Conservation (phyloP, 2,329 filamentous ascomycete species). For the Alternaria panax region DNA sequence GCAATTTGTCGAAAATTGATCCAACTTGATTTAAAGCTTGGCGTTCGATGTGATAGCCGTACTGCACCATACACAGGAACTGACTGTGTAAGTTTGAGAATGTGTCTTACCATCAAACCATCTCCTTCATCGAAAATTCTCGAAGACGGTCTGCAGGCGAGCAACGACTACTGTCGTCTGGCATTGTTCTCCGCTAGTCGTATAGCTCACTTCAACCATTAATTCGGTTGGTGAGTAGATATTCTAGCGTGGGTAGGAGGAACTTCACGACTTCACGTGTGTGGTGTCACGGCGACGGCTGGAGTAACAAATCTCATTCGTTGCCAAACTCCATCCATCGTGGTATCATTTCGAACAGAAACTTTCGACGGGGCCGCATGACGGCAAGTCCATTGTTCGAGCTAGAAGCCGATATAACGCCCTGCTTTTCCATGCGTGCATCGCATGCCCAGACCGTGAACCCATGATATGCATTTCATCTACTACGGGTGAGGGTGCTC, state of each 20-base stretch:
- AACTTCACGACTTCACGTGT: slow-evolving; percentile 29
- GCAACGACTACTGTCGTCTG: slow-evolving; percentile 62
- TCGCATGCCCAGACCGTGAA: slow-evolving; percentile 46
- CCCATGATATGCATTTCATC: slow-evolving; percentile 51
- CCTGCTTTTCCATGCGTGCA: slow-evolving; percentile 47
- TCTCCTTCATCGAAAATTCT: slow-evolving; percentile 68
- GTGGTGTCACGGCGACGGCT: slow-evolving; percentile 31
- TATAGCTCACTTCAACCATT: slow-evolving; percentile 86
- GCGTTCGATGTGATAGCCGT: background rate
- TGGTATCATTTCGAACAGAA: slow-evolving; percentile 44
- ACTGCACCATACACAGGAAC: background rate
- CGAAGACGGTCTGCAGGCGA: slow-evolving; percentile 83
- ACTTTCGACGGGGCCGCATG: slow-evolving; percentile 43
- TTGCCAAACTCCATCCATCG: slow-evolving; percentile 35
- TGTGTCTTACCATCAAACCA: slow-evolving; percentile 83
- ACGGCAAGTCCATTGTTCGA: slow-evolving; percentile 48
- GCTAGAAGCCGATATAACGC: slow-evolving; percentile 49
- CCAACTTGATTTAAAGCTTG: background rate
- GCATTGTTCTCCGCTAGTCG: slow-evolving; percentile 84
- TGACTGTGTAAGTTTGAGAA: background rate
- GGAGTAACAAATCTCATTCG: slow-evolving; percentile 36
- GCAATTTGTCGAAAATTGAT: background rate
- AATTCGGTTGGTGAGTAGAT: slow-evolving; percentile 82
- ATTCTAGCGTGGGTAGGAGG: slow-evolving; percentile 69
- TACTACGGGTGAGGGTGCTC: slow-evolving; percentile 45